Evolutionary conservation across 2,329 filamentous ascomycete species (phyloP).

Genomic region (Talaromyces sp.): DNA sequence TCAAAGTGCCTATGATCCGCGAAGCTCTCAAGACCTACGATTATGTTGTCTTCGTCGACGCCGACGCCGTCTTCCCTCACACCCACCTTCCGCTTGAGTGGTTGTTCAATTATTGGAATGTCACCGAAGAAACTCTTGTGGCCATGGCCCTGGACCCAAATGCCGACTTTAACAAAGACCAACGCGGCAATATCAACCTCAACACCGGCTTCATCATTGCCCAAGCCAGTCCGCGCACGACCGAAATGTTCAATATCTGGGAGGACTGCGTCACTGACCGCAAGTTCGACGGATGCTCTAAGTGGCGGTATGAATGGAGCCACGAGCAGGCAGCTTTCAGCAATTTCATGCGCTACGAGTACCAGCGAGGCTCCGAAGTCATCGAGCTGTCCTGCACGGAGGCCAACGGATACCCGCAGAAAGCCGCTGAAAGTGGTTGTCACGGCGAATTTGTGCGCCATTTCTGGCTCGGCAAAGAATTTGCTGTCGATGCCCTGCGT

Average conservation of each 20-base stretch:
- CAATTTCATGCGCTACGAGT: constrained; percentile 10
- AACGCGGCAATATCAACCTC: constrained; percentile 9
- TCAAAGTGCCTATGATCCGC: constrained; percentile 13
- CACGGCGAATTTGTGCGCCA: constrained; percentile 10
- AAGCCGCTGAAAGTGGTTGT: constrained; percentile 1
- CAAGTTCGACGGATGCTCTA: constrained; percentile 3
- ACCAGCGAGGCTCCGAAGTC: not conserved
- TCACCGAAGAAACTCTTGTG: constrained; percentile 7
- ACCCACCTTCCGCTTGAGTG: constrained; percentile 12
- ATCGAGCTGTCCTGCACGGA: constrained; percentile 7
- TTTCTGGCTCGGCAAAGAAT: constrained; percentile 8
- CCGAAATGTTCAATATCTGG: constrained; percentile 9
- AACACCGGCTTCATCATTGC: constrained; percentile 12
- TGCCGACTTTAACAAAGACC: constrained; percentile 3
- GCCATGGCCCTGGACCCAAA: constrained; percentile 10
- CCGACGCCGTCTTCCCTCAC: constrained; percentile 11
- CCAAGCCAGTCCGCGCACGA: constrained; percentile 8
- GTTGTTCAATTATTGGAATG: constrained; percentile 11
- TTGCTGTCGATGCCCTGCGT: constrained; percentile 1
- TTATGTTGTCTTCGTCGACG: constrained; percentile 12
- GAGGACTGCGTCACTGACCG: constrained; percentile 10
- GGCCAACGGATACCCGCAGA: constrained; percentile 8
- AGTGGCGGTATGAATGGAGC: constrained; percentile 12
- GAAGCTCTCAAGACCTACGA: constrained; percentile 12
- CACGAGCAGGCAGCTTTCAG: constrained; percentile 12